A percentile compares a stretch with the other conserved stretches of the same genome.
Evolutionary conservation across 495 filamentous ascomycete genomes (phyloP).

Genomic region (Thermochaetoides thermophila): DNA sequence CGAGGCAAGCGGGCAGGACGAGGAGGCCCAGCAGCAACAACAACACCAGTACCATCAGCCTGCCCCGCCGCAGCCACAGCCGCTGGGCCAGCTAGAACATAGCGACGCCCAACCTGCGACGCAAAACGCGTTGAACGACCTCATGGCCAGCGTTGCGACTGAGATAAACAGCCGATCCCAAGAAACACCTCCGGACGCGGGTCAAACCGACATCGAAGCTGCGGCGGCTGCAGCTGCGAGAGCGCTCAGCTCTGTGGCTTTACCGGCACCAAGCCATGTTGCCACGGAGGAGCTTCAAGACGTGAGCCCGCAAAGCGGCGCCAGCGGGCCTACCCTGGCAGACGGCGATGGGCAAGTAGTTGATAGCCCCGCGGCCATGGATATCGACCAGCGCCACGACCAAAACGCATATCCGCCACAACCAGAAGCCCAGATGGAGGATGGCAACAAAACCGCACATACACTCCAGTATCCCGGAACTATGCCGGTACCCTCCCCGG

Average conservation of each 20-base stretch:
- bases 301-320: constrained; percentile 26
- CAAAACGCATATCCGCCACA: constrained; percentile 22
- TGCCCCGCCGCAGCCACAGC: too few species aligned
- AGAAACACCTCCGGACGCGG: constrained; percentile 21
- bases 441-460: constrained; percentile 27
- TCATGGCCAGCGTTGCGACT: constrained; percentile 36
- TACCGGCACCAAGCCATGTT: constrained; percentile 16
- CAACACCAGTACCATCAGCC: too few species aligned
- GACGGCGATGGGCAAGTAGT: constrained; percentile 23
- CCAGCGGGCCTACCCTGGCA: constrained; percentile 22
- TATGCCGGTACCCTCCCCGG: constrained; percentile 31
- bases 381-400: constrained; percentile 25
- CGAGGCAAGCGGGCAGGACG: constrained; percentile 34
- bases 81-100: constrained; percentile 20
- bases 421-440: constrained; percentile 32
- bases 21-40: constrained; percentile 31
- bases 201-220: constrained; percentile 16
- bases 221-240: constrained; percentile 19
- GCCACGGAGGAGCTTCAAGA: constrained; percentile 21
- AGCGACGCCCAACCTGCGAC: constrained; percentile 34
- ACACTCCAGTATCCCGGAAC: constrained; percentile 31
- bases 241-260: constrained; percentile 18
- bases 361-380: constrained; percentile 28
- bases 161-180: constrained; percentile 34
- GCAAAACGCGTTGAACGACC: constrained; percentile 34